Base-by-base conservation (phyloP, 106 monocot genomes). In the Amphibolis antarctica region DNA sequence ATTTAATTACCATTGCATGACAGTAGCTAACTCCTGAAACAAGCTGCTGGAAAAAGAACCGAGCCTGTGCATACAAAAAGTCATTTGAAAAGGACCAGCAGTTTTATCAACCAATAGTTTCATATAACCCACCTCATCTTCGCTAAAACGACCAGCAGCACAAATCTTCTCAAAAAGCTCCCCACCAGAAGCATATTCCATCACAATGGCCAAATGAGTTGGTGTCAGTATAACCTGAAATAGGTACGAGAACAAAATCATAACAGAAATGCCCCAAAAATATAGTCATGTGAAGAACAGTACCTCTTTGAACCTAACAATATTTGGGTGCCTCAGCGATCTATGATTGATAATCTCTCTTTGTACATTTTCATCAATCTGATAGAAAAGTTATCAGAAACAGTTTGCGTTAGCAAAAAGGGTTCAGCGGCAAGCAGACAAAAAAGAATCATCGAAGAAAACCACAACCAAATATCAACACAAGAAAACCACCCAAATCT, bases 111-210 rank as follows among this genome's bases (percentile, higher is more conserved):
- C 1, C 9, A 55, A 55, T 12, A 49, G 15, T 4, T 2, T 9
- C 20, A 21, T 11, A 14, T 45, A 15, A 46, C 19, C 30, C 29
- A 72, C 72, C 72, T 72, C 72, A 29, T 64, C 72, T 29, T 72
- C 64, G 15, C 46, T 72, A 30, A 96, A 96, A 21, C 86, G 79
- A 1, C 94, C 94, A 65, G 89, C 86, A 60, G 80, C 86, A 78
- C 89, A 84, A 28, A 96, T 96, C 23, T 89, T 83, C 45, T 96
- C 84, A 70, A 96, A 96, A 64, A 96, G 83, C 70, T 96, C 94
- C 17, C 94, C 94, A 23, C 94, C 89, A 44, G 94, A 86, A 48
- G 94, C 94, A 80, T 86, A 96, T 74, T 96, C 94, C 94, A 96
- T 96, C 46, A 96, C 94, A 47, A 96, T 96, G 29, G 94, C 94